Evolutionary conservation across 1,139 yeast species (phyloP).

Genomic region (Suhomyces chickasaworum): DNA sequence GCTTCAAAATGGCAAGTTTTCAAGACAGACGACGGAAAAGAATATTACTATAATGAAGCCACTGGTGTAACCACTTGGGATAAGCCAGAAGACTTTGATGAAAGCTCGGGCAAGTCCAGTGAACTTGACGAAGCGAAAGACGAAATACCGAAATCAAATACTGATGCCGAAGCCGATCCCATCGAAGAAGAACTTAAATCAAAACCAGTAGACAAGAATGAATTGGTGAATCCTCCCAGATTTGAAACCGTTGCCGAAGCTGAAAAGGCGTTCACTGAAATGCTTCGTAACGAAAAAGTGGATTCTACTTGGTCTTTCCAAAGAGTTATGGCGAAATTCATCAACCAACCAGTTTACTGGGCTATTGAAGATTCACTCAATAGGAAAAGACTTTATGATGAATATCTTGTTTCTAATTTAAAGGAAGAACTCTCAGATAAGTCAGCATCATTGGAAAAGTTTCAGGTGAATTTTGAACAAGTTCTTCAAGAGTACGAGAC

Average conservation of each 20-base stretch:
- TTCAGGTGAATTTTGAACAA: constrained; percentile 53
- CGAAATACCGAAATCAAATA: constrained; percentile 3
- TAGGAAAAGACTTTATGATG: constrained; percentile 66
- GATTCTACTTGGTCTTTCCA: constrained; percentile 80
- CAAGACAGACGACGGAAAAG: constrained; percentile 66
- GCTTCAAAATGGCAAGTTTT: constrained; percentile 64
- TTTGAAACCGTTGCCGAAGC: constrained; percentile 35
- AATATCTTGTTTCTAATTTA: constrained; percentile 56
- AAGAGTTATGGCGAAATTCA: constrained; percentile 60
- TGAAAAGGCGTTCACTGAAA: constrained; percentile 47
- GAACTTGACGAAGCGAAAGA: background rate
- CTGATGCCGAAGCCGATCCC: constrained; percentile 7
- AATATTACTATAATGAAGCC: constrained; percentile 68
- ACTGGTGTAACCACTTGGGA: constrained; percentile 83
- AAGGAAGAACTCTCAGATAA: constrained; percentile 58
- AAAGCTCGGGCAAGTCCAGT: background rate
- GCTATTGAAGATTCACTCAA: constrained; percentile 58
- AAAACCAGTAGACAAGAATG: constrained; percentile 11
- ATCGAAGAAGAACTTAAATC: constrained; percentile 18
- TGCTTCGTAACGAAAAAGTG: constrained; percentile 57
- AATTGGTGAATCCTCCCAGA: constrained; percentile 20
- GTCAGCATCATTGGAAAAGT: constrained; percentile 53
- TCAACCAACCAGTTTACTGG: constrained; percentile 72
- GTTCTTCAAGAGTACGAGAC: constrained; percentile 44
- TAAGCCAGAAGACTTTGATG: constrained; percentile 51